Evolutionary conservation across 371 early-diverging fungal species (phyloP).

Genomic region (Mucor mucedo): DNA sequence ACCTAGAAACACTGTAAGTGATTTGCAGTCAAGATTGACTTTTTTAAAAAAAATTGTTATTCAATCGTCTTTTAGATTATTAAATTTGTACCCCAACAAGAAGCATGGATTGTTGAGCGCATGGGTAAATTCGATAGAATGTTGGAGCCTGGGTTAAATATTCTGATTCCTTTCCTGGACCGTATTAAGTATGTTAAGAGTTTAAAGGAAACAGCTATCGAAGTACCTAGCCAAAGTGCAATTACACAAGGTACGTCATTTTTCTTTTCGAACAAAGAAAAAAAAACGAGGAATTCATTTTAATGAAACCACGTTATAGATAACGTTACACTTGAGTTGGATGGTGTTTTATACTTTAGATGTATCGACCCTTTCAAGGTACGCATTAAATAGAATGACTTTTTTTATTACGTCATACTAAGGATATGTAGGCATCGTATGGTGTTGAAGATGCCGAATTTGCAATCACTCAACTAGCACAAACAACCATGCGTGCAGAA

Average conservation of each 20-base stretch:
- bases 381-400: conserved; percentile 1
- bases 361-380: conserved; percentile 94
- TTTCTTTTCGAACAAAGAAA: neutral
- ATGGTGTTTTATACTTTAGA: conserved; percentile 95
- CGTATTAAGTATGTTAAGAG: conserved; percentile 90
- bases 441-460: conserved; percentile 96
- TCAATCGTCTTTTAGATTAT: conserved; percentile 59
- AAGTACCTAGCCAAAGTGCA: conserved; percentile 93
- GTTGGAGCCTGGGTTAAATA: conserved; percentile 90
- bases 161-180: conserved; percentile 89
- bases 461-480: conserved; percentile 95
- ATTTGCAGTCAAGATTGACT: neutral
- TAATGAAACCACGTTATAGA: conserved; percentile 53
- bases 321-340: conserved; percentile 94
- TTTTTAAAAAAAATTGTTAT: neutral
- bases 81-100: conserved; percentile 98
- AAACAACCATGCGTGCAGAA: conserved; percentile 98
- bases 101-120: conserved; percentile 93
- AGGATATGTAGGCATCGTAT: conserved; percentile 78
- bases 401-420: neutral
- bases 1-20: conserved; percentile 57
- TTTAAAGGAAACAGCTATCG: conserved; percentile 95
- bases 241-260: conserved; percentile 80
- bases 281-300: neutral
- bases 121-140: conserved; percentile 87